phyloP scores from a whole-genome alignment of 139 green algal species.

The Spirogloea muscicola region DNA sequence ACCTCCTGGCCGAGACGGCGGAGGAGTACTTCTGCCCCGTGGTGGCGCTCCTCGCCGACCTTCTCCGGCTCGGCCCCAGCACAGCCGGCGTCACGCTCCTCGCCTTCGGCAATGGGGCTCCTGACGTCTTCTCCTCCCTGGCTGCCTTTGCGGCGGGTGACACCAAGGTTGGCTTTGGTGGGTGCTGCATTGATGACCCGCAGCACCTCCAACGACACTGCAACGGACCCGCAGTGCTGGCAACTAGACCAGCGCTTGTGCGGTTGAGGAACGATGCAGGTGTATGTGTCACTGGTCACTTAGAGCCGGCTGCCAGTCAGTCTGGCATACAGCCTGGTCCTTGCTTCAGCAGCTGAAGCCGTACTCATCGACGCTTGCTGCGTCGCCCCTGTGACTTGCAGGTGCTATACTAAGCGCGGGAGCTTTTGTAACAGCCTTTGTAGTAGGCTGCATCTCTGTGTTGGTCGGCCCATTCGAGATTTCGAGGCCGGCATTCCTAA shows the following conservation, averaged over 20 bases:
- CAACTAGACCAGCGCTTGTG: too few species aligned
- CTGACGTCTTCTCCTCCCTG: slow-evolving; percentile 53
- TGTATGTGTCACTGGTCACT: too few species aligned
- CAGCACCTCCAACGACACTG: too few species aligned
- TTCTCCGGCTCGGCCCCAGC: slow-evolving; percentile 42
- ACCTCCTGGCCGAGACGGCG: slow-evolving; percentile 48
- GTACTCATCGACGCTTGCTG: too few species aligned
- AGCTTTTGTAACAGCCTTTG: slow-evolving; percentile 49
- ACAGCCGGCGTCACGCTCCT: slow-evolving; percentile 53
- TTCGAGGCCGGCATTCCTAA: slow-evolving; percentile 12
- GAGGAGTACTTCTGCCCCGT: slow-evolving; percentile 50
- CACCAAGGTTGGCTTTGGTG: slow-evolving; percentile 34
- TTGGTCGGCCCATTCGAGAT: slow-evolving; percentile 39
- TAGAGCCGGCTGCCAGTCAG: too few species aligned
- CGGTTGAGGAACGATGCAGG: too few species aligned
- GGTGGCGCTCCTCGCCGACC: slow-evolving; percentile 26
- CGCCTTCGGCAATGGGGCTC: slow-evolving; percentile 53
- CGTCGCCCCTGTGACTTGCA: too few species aligned
- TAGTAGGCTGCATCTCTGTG: slow-evolving; percentile 46
- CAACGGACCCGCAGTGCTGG: too few species aligned
- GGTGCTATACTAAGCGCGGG: too few species aligned
- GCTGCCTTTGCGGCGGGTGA: slow-evolving; percentile 38
- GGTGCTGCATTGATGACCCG: too few species aligned
- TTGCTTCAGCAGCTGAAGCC: too few species aligned
- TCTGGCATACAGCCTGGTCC: too few species aligned